phyloP scores from a whole-genome alignment of 2,329 filamentous ascomycete genomes.

The Ciborinia camelliae region DNA sequence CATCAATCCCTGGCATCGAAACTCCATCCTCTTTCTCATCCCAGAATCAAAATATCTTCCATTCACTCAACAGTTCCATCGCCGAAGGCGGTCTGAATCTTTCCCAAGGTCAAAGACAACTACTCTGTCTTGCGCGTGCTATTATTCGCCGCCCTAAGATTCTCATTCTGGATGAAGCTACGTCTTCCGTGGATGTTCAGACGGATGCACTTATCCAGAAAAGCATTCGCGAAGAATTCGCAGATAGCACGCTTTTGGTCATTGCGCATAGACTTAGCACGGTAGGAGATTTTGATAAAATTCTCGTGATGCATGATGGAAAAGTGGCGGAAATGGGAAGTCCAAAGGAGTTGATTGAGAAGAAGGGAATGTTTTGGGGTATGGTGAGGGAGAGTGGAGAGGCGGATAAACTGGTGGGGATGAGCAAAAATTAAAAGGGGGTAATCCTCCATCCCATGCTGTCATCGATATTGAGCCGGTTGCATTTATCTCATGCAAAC shows the following conservation, averaged over 20 bases:
- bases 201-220: slow-evolving; percentile 71
- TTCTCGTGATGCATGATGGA: slow-evolving; percentile 67
- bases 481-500: not conserved
- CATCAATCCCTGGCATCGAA: not conserved
- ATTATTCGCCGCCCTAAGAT: slow-evolving; percentile 81
- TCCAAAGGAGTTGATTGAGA: slow-evolving; percentile 52
- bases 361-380: slow-evolving; percentile 27
- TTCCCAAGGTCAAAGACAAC: slow-evolving; percentile 77
- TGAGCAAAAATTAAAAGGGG: not conserved
- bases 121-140: slow-evolving; percentile 77
- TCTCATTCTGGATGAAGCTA: slow-evolving; percentile 94
- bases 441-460: too few relatives aligned
- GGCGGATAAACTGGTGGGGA: slow-evolving; percentile 5
- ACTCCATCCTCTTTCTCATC: slow-evolving; percentile 17
- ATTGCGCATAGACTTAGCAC: slow-evolving; percentile 74
- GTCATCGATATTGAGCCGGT: not conserved
- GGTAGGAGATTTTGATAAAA: slow-evolving; percentile 70
- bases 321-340: slow-evolving; percentile 55
- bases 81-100: slow-evolving; percentile 58
- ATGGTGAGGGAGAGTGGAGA: slow-evolving; percentile 29
- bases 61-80: slow-evolving; percentile 57
- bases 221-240: slow-evolving; percentile 69
- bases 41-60: slow-evolving; percentile 22
- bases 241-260: slow-evolving; percentile 63
- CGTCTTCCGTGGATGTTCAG: slow-evolving; percentile 67